A percentile compares a stretch with the other conserved stretches of the same genome.
phyloP scores from a whole-genome alignment of 805 yeast species.

The Blastobotrys chiropterorum region DNA sequence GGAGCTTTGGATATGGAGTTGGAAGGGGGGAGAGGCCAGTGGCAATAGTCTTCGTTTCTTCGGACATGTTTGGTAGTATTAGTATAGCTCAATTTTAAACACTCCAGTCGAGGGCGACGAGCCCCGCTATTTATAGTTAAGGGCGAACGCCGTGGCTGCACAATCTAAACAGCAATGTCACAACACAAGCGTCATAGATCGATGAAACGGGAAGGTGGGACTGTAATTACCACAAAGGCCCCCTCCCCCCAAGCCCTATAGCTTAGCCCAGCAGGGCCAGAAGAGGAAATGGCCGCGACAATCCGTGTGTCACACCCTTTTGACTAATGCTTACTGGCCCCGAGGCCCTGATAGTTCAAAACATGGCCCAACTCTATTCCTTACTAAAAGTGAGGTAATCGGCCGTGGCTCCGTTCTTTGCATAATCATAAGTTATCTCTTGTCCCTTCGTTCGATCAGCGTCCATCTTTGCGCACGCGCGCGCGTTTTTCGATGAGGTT shows the following conservation, averaged over 20 bases:
- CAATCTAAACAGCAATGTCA: background rate
- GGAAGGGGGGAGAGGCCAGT: constrained; percentile 43
- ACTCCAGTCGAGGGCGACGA: background rate
- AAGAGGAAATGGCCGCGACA: background rate
- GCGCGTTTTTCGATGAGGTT: background rate
- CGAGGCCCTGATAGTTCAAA: background rate
- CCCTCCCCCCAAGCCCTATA: too few species aligned
- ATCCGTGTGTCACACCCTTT: background rate
- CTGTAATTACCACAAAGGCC: background rate
- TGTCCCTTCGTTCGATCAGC: background rate
- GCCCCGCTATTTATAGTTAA: constrained; percentile 1
- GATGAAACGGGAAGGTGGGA: background rate
- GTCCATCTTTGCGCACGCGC: background rate
- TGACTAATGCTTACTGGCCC: background rate
- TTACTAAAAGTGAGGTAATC: background rate
- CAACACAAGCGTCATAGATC: background rate
- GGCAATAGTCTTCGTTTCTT: constrained; percentile 23
- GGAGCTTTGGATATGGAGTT: constrained; percentile 44
- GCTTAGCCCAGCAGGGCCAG: too few species aligned
- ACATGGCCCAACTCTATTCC: background rate
- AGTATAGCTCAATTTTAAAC: background rate
- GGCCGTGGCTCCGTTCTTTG: background rate
- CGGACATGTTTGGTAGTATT: constrained; percentile 17
- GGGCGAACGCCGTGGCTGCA: background rate
- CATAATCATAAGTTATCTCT: background rate